Percentiles rank a stretch among this genome's conserved stretches.
Conservation (phyloP, 1,139 yeast species). For the Yamadazyma sp. region DNA sequence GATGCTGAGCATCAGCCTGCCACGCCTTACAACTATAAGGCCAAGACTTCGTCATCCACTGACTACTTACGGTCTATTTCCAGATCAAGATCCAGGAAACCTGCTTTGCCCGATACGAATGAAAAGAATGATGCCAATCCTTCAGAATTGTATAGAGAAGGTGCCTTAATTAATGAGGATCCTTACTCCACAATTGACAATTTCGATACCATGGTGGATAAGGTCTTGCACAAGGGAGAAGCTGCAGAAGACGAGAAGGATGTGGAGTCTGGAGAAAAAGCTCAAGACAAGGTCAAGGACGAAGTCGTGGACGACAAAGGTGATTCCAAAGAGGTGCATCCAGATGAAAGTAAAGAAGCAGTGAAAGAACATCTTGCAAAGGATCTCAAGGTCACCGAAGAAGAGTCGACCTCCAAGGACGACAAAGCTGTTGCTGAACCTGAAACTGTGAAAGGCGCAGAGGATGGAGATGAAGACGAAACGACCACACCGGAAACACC, state of each 20-base stretch:
- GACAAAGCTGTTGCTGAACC: too few relatives aligned
- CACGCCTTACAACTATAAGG: constrained; percentile 26
- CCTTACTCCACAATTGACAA: constrained; percentile 42
- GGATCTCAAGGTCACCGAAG: too few relatives aligned
- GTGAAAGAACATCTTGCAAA: constrained; percentile 2
- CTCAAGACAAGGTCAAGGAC: constrained; percentile 3
- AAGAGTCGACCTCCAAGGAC: too few relatives aligned
- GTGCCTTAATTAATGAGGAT: constrained; percentile 49
- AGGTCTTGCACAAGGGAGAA: constrained; percentile 26
- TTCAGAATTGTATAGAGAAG: constrained; percentile 40
- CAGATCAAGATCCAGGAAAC: constrained; percentile 57
- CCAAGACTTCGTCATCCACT: constrained; percentile 39
- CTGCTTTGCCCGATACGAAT: constrained; percentile 30
- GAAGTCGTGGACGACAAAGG: not conserved
- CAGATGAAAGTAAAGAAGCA: constrained; percentile 12
- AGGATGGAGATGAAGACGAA: constrained; percentile 1
- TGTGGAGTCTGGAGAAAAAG: not conserved
- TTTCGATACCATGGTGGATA: constrained; percentile 44
- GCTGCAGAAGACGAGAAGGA: constrained; percentile 4
- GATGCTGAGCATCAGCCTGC: constrained; percentile 30
- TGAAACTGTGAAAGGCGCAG: not conserved
- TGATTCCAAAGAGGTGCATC: constrained; percentile 5
- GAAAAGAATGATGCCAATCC: constrained; percentile 48
- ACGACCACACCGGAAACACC: too few relatives aligned
- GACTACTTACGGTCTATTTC: constrained; percentile 61